Evolutionary conservation across 108 stramenopile species (phyloP).

Genomic region (Cyclostephanos invisitatus): DNA sequence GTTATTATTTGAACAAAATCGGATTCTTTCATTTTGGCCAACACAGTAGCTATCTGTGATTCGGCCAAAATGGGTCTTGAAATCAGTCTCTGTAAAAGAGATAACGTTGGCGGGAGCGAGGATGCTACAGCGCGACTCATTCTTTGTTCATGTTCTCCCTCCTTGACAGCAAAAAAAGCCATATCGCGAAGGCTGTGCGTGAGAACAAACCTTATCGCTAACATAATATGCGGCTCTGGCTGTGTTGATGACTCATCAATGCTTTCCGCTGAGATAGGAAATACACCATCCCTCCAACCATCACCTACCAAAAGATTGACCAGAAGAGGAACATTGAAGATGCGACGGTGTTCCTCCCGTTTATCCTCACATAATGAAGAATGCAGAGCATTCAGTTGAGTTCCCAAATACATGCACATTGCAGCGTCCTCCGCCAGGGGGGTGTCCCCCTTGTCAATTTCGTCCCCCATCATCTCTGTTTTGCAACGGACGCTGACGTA

Average conservation of each 20-base stretch:
- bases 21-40: conserved; percentile 59
- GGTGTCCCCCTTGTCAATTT: not conserved
- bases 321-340: conserved; percentile 71
- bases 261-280: not conserved
- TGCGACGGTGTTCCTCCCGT: conserved; percentile 55
- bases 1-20: conserved; percentile 40
- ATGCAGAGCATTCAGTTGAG: conserved; percentile 59
- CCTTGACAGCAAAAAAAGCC: conserved; percentile 25
- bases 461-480: not conserved
- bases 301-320: conserved; percentile 32
- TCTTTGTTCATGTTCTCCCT: conserved; percentile 18
- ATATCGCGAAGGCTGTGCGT: conserved; percentile 60
- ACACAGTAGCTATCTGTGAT: conserved; percentile 48
- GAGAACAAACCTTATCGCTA: conserved; percentile 65
- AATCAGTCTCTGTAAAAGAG: conserved; percentile 64
- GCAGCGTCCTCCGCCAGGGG: conserved; percentile 23
- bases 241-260: conserved; percentile 5
- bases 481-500: conserved; percentile 2
- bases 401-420: conserved; percentile 74
- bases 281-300: conserved; percentile 46
- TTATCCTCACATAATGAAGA: conserved; percentile 77
- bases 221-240: conserved; percentile 40
- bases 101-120: conserved; percentile 63
- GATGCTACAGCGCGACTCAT: conserved; percentile 66
- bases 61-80: conserved; percentile 51